Base-by-base conservation (phyloP, 148 eudicot species). In the Heliamphora exappendiculata region DNA sequence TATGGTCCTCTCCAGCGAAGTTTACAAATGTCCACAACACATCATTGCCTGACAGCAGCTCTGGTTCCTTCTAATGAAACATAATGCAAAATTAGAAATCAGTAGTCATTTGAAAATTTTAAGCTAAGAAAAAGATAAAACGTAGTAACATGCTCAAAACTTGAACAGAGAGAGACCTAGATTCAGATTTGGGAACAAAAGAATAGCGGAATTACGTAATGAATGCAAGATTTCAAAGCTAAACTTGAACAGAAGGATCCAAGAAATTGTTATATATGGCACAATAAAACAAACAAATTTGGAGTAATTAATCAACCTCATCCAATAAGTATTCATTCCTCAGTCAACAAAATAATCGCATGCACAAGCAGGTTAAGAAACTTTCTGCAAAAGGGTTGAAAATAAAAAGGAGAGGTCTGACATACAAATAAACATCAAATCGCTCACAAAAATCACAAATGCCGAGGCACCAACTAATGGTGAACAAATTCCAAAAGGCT, bases 1-100 rank as follows among this genome's bases (percentile, higher is more conserved):
- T 87, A 77, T 95, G 98, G 83, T 92, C 98, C 82, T 95, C 97
- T 70, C 97, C 98, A 73, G 98, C 92, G 82, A 92, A 92, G 81
- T 88, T 88, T 28, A 95, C 96, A 83, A 95, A 92, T 36, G 97
- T 95, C 98, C 98, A 95, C 75, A 95, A 62, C 57, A 87, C 97
- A 83, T 95, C 98, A 85, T 95, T 95, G 74, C 97, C 96, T 50
- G 89, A 86, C 84, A 95, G 85, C 75, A 95, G 87, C 82, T 95
- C 98, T 66, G 98, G 97, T 80, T 92, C 97, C 84, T 91, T 95
- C 98, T 95, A 87, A 66, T 29, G n/a, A 55, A 75, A 59, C 24
- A 39, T 6, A 75, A 65, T 17, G 7, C 70, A 57, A 67, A 10
- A 37, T 26, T 55, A 19, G 73, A 11, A 54, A 73, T 79, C 70